Evolutionary conservation across 345 rosid genomes (phyloP).

Genomic region (Dovyalis caffra): DNA sequence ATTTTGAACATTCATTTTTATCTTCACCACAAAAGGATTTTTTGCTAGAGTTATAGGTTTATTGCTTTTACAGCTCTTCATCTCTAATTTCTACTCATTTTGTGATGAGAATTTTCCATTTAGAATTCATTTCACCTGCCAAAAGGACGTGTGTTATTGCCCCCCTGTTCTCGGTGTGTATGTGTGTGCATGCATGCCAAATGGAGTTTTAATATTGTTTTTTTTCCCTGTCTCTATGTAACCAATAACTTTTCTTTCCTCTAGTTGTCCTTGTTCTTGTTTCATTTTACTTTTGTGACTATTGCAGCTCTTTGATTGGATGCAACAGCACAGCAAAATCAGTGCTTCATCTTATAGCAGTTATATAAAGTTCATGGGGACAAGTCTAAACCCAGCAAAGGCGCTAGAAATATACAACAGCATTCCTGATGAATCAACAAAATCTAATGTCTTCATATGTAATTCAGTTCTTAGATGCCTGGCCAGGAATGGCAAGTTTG

Average conservation of each 20-base stretch:
- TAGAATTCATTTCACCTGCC: too few relatives aligned
- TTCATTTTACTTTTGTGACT: conserved; percentile 12
- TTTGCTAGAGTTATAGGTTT: too few relatives aligned
- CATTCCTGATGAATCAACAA: conserved; percentile 61
- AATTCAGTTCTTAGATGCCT: conserved; percentile 81
- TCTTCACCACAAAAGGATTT: too few relatives aligned
- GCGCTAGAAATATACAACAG: conserved; percentile 68
- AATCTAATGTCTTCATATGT: conserved; percentile 68
- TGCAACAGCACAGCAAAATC: conserved; percentile 68
- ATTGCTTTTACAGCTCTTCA: too few relatives aligned
- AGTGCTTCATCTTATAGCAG: conserved; percentile 69
- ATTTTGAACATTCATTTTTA: too few relatives aligned
- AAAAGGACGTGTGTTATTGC: too few relatives aligned
- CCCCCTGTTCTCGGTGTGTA: too few relatives aligned
- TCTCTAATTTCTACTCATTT: too few relatives aligned
- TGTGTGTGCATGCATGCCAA: background rate
- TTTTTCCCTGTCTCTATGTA: background rate
- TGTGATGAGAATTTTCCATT: too few relatives aligned
- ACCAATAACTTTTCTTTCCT: background rate
- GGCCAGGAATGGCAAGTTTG: conserved; percentile 66
- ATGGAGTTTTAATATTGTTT: background rate
- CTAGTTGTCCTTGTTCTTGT: background rate
- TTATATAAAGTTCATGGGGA: conserved; percentile 70
- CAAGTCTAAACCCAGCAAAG: conserved; percentile 50
- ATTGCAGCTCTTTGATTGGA: conserved; percentile 86